phyloP scores from a whole-genome alignment of 129 eudicot species.

The Tanacetum coccineum region DNA sequence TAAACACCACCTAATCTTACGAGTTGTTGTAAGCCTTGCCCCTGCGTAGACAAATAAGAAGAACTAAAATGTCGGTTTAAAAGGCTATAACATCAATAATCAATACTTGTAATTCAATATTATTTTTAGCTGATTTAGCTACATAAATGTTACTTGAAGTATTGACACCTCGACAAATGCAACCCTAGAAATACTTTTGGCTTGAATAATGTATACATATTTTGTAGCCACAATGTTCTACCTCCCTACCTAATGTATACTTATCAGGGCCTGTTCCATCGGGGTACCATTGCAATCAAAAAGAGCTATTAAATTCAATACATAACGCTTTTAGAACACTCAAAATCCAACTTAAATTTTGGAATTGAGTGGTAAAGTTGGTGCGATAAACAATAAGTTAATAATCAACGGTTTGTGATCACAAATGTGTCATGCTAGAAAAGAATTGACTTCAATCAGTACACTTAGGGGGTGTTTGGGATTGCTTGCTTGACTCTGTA shows the following conservation, averaged over 20 bases:
- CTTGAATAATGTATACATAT: neutral
- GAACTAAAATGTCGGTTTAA: neutral
- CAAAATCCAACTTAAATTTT: too few relatives aligned
- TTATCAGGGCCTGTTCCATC: conserved; percentile 26
- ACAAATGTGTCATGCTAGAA: too few relatives aligned
- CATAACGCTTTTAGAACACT: neutral
- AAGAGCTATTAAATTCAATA: conserved; percentile 12
- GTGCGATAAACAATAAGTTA: too few relatives aligned
- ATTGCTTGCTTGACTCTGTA: neutral
- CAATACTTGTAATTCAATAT: too few relatives aligned
- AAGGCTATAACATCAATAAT: neutral
- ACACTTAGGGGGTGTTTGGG: neutral
- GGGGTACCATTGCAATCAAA: conserved; percentile 16
- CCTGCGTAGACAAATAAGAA: conserved; percentile 10
- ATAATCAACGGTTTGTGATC: too few relatives aligned
- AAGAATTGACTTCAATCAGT: too few relatives aligned
- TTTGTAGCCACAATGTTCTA: neutral
- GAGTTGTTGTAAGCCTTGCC: conserved; percentile 20
- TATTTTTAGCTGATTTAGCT: conserved; percentile 26
- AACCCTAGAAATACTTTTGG: conserved; percentile 27
- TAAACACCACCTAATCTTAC: neutral
- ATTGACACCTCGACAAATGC: conserved; percentile 14
- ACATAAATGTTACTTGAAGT: neutral
- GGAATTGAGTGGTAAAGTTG: too few relatives aligned
- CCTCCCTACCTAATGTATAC: conserved; percentile 17